phyloP scores from a whole-genome alignment of 2,329 filamentous ascomycete species.

The Fusarium sp. region DNA sequence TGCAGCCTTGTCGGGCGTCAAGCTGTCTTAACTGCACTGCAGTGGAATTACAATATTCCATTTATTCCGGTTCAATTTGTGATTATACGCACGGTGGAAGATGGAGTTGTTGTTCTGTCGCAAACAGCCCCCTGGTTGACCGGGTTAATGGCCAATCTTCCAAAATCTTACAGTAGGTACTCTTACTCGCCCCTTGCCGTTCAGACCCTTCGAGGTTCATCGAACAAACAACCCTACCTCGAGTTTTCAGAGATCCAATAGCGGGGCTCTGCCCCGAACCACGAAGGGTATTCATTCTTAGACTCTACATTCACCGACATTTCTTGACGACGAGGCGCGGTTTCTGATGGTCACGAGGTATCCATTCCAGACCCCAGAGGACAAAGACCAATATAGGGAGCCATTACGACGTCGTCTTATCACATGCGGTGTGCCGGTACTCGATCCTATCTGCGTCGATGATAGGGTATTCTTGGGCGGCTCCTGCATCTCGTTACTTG shows the following conservation, averaged over 20 bases:
- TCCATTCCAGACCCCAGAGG: constrained; percentile 28
- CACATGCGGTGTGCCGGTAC: constrained; percentile 40
- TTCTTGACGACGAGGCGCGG: constrained; percentile 41
- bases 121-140: neutral
- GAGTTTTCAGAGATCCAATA: constrained; percentile 23
- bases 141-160: constrained; percentile 5
- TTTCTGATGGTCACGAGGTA: constrained; percentile 38
- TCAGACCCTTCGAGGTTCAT: constrained; percentile 17
- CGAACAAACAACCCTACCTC: constrained; percentile 11
- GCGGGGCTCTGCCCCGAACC: constrained; percentile 34
- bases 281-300: constrained; percentile 17
- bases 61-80: neutral
- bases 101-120: constrained; percentile 1
- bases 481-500: constrained; percentile 17
- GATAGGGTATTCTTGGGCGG: constrained; percentile 30
- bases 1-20: constrained; percentile 46
- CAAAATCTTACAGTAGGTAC: constrained; percentile 10
- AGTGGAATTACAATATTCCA: constrained; percentile 14
- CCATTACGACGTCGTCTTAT: constrained; percentile 38
- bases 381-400: constrained; percentile 22
- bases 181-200: constrained; percentile 7
- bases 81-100: neutral
- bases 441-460: constrained; percentile 8
- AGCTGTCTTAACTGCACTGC: constrained; percentile 13
- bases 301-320: constrained; percentile 48